Base-by-base conservation (phyloP, 2,329 filamentous ascomycete genomes). In the Hypoxylon sp. region DNA sequence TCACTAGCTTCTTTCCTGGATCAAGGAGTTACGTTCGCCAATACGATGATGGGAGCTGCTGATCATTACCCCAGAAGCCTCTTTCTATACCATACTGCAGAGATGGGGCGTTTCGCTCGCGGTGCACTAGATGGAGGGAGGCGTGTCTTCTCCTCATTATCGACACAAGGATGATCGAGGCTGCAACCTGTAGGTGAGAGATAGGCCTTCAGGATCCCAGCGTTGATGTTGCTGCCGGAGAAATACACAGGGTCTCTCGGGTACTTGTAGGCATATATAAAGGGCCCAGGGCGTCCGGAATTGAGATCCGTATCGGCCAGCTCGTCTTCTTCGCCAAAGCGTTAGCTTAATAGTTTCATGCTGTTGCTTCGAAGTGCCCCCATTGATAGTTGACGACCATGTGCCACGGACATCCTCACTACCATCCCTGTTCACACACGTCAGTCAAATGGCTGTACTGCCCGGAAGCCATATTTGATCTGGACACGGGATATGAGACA, bases 381-480 rank as follows among this genome's bases (percentile, higher is more conserved):
- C 26, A 55, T 33, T n/a, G 26, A 62, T 24, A 70, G 17, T 59
- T 46, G 55, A 48, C 44, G 78, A 74, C 24, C 59, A 88, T 88
- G 86, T 88, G 86, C 71, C 82, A 85, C 80, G 85, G 84, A 57
- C 85, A 86, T 69, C 86, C 86, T 61, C 83, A 84, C 55, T 79
- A 80, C 69, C 86, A 88, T 71, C 79, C 83, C 13, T 88, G 86
- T 74, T 80, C 81, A 24, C 86, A 88, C 75, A 84, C 83, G n/a
- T 87, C 85, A 51, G 81, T 87, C 70, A 83, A 82, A 67, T 88
- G 85, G 84, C 81, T 85, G 73, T 87, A 87, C 76, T 88, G 86
- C 72, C 83, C 85, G 19, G 79, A 80, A 55, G 82, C 81, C 55
- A 73, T 80, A 66, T 83, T 87, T 64, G 84, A 88, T 74, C 75